Base-by-base conservation (phyloP, 2,329 filamentous ascomycete species). In the Mariannaea sp. region DNA sequence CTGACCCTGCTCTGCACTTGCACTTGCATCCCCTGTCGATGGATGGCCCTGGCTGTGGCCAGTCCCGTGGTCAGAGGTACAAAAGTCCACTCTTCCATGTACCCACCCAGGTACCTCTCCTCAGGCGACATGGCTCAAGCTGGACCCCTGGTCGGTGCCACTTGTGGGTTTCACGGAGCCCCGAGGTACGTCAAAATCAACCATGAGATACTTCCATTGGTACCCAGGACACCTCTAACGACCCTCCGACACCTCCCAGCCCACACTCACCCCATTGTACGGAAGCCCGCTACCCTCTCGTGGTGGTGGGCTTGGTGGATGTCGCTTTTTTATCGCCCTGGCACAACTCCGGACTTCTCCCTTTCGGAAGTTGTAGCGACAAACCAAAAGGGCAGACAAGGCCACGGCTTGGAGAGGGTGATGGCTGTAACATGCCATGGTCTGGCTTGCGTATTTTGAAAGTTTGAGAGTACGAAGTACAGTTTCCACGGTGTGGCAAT, bases 281-380 rank as follows among this genome's bases (percentile, higher is more conserved):
- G 32, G 48, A 8, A 39, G 48, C 32, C 35, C 40, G 51, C 41
- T 50, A 38, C 49, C n/a, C 33, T 49, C 36, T 62, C 46, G 58
- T 60, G 50, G 51, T 65, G 62, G 60, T 62, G 60, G 58, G 52
- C 54, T 60, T 33, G 35, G 45, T 32, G 29, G 41, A 50, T 51
- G 13, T 39, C n/a, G 36, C 36, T 5, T 39, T 17, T 39, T 42
- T 44, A 20, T 27, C 27, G 35, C 55, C 48, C 13, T 33, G 19
- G 38, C 42, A 24, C 20, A 7, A 13, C 24, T 32, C 40, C 35
- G 26, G 32, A 13, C 22, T n/a, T 22, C 19, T 36, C 26, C 9
- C 29, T 39, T 39, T 6, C 17, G 7, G 8, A 39, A 22, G 10
- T n/a, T 13, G 5, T 9, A 35, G 32, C 32, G 10, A 19, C 19